These are phyloP conservation scores for Quercus mongolica DNA, from an alignment of 306 rosid species.

Conservation along the genomic window DNA sequence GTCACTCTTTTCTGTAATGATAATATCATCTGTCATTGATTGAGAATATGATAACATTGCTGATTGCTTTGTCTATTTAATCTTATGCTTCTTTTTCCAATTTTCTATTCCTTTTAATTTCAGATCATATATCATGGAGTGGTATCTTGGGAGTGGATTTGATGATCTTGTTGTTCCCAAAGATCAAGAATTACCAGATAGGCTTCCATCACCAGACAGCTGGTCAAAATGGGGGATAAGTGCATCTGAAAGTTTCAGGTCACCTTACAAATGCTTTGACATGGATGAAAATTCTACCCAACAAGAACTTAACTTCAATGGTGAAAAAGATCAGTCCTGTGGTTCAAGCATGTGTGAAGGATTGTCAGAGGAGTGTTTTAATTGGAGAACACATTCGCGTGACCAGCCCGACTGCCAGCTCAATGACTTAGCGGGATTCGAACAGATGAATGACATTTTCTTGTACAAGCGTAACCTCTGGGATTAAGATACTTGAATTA, in stretches of 20 bases:
- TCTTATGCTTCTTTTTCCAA: constrained; percentile 10
- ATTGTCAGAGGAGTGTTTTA: constrained; percentile 42
- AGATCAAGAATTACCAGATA: constrained; percentile 43
- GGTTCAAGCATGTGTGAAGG: constrained; percentile 54
- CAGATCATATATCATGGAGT: constrained; percentile 62
- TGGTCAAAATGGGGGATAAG: constrained; percentile 70
- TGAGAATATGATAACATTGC: not conserved
- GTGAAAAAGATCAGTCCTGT: constrained; percentile 40
- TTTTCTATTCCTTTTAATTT: not conserved
- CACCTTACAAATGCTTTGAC: constrained; percentile 24
- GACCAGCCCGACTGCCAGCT: constrained; percentile 38
- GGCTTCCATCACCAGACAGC: constrained; percentile 56
- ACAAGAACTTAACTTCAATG: constrained; percentile 33
- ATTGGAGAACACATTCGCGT: constrained; percentile 23
- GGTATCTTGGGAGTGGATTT: constrained; percentile 42
- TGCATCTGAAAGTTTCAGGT: constrained; percentile 32
- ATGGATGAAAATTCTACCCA: constrained; percentile 30
- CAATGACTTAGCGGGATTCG: constrained; percentile 52
- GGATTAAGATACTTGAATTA: constrained; percentile 57
- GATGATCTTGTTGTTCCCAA: constrained; percentile 50
- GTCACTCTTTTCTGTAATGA: not conserved
- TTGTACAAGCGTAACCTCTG: constrained; percentile 75
- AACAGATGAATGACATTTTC: constrained; percentile 65
- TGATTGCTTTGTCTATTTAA: not conserved
- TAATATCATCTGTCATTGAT: not conserved